Conservation (phyloP, 805 yeast genomes). For the Scheffersomyces lignosus region DNA sequence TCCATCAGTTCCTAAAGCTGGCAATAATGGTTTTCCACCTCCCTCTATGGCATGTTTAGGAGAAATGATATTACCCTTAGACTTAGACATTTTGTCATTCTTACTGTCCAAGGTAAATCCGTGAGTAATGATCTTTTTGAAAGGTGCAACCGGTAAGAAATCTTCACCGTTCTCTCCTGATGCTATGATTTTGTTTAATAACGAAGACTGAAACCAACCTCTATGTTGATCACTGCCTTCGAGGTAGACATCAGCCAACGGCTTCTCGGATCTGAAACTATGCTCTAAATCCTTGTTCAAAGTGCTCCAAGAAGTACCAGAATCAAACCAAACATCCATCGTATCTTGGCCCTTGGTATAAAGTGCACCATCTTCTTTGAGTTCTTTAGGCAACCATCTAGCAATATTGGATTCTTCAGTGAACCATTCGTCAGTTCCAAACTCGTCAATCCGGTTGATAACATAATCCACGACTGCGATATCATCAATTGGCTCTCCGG, state of each 20-base stretch:
- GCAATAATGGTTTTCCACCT: slow-evolving; percentile 41
- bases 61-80: slow-evolving; percentile 76
- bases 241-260: slow-evolving; percentile 72
- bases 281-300: slow-evolving; percentile 44
- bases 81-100: slow-evolving; percentile 91
- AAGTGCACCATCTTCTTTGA: slow-evolving; percentile 38
- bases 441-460: slow-evolving; percentile 52
- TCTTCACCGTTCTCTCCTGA: slow-evolving; percentile 43
- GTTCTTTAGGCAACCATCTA: slow-evolving; percentile 72
- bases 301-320: slow-evolving; percentile 89
- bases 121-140: slow-evolving; percentile 76
- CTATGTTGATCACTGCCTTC: slow-evolving; percentile 99
- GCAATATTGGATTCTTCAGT: slow-evolving; percentile 47
- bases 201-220: slow-evolving; percentile 97
- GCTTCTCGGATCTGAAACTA: slow-evolving; percentile 21
- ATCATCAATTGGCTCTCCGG: slow-evolving; percentile 65
- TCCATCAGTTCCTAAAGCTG: slow-evolving; percentile 86
- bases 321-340: slow-evolving; percentile 99
- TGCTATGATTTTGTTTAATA: slow-evolving; percentile 68
- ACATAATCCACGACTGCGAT: slow-evolving; percentile 56
- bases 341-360: slow-evolving; percentile 80
- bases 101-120: slow-evolving; percentile 89
- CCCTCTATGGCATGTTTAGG: slow-evolving; percentile 74
- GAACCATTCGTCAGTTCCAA: slow-evolving; percentile 86
- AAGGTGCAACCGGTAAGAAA: slow-evolving; percentile 54